phyloP scores from a whole-genome alignment of 192 early-diverging fungal genomes.

The Backusella morwellensis region DNA sequence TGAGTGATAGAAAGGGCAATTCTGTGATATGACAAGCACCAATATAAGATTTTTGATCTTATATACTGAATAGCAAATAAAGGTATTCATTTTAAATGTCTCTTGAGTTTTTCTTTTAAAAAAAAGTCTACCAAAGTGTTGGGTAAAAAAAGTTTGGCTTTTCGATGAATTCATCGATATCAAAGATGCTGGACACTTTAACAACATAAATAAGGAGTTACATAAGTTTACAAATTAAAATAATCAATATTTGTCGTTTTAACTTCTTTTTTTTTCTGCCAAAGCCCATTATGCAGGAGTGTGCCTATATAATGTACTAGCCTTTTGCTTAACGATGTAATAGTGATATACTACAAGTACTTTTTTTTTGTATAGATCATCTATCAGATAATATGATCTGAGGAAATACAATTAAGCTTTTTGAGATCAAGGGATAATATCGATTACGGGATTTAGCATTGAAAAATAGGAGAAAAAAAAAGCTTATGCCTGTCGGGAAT shows the following conservation, averaged over 20 bases:
- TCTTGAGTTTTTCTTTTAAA: no score
- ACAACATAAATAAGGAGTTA: neutral
- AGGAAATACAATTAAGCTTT: neutral
- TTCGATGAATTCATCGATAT: neutral
- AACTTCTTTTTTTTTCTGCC: neutral
- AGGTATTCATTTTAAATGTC: no score
- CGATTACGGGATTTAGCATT: neutral
- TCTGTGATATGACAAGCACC: neutral
- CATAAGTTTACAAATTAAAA: neutral
- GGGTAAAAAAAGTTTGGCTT: neutral
- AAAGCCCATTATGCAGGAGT: neutral
- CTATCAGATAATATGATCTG: neutral
- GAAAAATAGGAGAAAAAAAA: neutral
- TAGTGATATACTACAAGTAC: neutral
- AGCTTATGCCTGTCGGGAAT: neutral
- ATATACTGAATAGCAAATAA: no score
- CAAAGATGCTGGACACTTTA: neutral
- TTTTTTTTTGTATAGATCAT: neutral
- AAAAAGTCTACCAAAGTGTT: no score
- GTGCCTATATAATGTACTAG: neutral
- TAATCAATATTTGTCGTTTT: neutral
- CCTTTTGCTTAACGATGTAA: neutral
- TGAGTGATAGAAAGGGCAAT: neutral
- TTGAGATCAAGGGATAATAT: neutral
- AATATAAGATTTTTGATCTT: neutral